A percentile compares a stretch with the other conserved stretches of the same genome.
Conservation (phyloP, 1,139 yeast genomes). For the Sugiyamaella pinicola region DNA sequence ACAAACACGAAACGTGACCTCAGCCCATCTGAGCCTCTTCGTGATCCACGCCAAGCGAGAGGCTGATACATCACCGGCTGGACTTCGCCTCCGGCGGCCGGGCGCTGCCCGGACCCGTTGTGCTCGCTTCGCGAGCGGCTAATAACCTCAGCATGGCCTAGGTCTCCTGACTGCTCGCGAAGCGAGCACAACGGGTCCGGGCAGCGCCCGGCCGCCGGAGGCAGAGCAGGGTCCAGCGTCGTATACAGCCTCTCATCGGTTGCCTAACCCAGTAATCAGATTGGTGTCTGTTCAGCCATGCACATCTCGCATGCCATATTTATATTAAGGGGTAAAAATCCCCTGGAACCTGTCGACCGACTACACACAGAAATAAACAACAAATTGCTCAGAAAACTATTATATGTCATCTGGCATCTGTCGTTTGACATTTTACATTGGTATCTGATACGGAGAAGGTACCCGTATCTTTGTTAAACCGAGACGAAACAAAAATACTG, state of each 20-base stretch:
- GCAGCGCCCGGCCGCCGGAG: constrained; percentile 1
- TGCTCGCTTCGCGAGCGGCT: too few species aligned
- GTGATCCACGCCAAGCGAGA: not conserved
- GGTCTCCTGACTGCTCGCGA: too few species aligned
- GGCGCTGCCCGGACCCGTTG: too few species aligned
- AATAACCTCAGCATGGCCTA: too few species aligned
- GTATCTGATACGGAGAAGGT: not conserved
- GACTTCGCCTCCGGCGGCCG: too few species aligned
- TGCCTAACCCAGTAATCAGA: not conserved
- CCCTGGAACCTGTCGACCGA: too few species aligned
- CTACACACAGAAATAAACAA: too few species aligned
- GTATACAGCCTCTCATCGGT: not conserved
- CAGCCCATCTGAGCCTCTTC: not conserved
- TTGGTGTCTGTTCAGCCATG: not conserved
- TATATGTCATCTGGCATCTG: not conserved
- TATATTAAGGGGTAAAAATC: too few species aligned
- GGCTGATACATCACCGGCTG: too few species aligned
- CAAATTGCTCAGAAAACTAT: too few species aligned
- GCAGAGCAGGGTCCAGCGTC: not conserved
- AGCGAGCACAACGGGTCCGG: not conserved
- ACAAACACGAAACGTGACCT: not conserved
- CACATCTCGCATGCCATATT: not conserved
- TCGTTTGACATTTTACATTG: not conserved
- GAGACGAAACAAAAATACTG: too few species aligned
- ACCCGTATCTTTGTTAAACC: too few species aligned